Base-by-base conservation (phyloP, 176 grass and related monocot genomes). In the Miscanthus lutarioriparius region DNA sequence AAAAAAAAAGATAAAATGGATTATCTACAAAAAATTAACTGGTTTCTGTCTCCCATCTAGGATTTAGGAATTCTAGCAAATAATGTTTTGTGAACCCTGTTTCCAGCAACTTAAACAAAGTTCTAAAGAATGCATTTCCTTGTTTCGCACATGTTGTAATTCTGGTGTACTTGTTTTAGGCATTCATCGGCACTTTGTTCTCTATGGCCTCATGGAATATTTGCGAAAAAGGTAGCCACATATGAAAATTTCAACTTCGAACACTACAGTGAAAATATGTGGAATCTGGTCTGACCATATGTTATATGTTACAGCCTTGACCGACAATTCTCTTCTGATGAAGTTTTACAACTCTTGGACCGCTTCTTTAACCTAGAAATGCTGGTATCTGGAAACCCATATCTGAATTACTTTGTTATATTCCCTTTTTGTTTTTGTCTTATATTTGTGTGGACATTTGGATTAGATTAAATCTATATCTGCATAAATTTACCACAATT, bases 291-390 rank as follows among this genome's bases (percentile, higher is more conserved):
- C 67, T 79, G 75, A 86, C 27, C 67, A 49, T 14, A 12, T 89
- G 6, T 74, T 33, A 78, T 39, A 81, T 87, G 58, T 74, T 89
- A 53, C 90, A 99, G 93, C 70, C 82, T 99, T 39, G 89, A 93
- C 45, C 90, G 91, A 38, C 82, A 90, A 27, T 99, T 99, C 81
- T 87, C 96, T 51, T 74, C 91, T 19, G 91, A 92, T 19, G 96
- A 99, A 83, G 88, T 99, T 32, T 70, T 99, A 81, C 96, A 95
- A 75, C 85, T 99, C 20, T 38, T 99, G 77, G 94, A 92, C 65
- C 91, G 86, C 30, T 96, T 99, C 88, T 99, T 90, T 82, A 99
- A 99, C 90, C 76, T 99, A 82, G 93, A 99, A 84, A 90, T 94
- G 91, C 83, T 99, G 96, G 96, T 98, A 82, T 65, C 79, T 51